Evolutionary conservation across 2,329 filamentous ascomycete species (phyloP).

Genomic region (Ascomycota sp.): DNA sequence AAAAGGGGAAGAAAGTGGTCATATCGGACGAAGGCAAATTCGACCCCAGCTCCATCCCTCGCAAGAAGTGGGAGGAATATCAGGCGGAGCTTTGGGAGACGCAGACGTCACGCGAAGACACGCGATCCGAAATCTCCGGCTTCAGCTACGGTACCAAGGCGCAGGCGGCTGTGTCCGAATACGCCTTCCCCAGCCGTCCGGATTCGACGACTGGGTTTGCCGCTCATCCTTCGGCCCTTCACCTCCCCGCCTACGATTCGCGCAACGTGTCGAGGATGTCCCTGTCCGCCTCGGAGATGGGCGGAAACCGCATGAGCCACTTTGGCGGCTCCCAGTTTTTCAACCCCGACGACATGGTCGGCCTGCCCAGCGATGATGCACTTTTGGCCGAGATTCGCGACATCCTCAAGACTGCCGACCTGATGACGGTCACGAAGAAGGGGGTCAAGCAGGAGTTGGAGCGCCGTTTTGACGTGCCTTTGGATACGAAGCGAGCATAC

Average conservation of each 20-base stretch:
- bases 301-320: conserved; percentile 34
- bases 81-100: conserved; percentile 95
- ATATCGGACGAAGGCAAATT: conserved; percentile 96
- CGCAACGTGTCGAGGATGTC: conserved; percentile 46
- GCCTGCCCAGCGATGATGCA: conserved; percentile 70
- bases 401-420: conserved; percentile 70
- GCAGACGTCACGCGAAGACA: conserved; percentile 62
- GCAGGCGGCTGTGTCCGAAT: conserved; percentile 42
- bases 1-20: conserved; percentile 76
- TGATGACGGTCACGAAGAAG: conserved; percentile 99
- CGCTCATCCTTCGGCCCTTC: conserved; percentile 18
- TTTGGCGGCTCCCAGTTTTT: conserved; percentile 37
- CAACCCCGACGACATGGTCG: conserved; percentile 42
- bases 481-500: conserved; percentile 76
- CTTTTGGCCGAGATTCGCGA: conserved; percentile 84
- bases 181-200: conserved; percentile 38
- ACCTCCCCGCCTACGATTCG: conserved; percentile 24
- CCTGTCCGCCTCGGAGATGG: conserved; percentile 52
- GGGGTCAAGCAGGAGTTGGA: conserved; percentile 86
- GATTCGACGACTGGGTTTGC: conserved; percentile 28
- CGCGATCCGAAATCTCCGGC: conserved; percentile 72
- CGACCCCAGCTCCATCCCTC: conserved; percentile 73
- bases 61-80: conserved; percentile 99
- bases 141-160: conserved; percentile 84
- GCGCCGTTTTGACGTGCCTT: conserved; percentile 61